These are phyloP conservation scores for Spinacia oleracea DNA, from an alignment of 179 eudicot genomes.

Conservation along the genomic window DNA sequence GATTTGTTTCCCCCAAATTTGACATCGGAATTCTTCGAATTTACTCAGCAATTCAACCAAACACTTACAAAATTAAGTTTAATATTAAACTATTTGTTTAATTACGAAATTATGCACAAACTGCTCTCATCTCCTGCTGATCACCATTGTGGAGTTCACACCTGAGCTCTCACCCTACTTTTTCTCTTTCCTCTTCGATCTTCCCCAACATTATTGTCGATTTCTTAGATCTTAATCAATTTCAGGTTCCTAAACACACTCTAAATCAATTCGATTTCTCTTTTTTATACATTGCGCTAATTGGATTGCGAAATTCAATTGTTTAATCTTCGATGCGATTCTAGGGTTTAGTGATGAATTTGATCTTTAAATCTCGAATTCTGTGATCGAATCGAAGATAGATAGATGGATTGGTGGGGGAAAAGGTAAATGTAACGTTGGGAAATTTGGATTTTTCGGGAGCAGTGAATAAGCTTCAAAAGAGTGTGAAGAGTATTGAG, in stretches of 20 bases:
- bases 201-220: not conserved
- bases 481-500: constrained; percentile 94
- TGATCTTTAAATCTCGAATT: constrained; percentile 19
- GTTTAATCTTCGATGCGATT: not conserved
- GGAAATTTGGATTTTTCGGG: constrained; percentile 87
- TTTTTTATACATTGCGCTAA: too few relatives aligned
- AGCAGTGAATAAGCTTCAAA: constrained; percentile 90
- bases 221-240: not conserved
- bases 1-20: too few relatives aligned
- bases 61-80: too few relatives aligned
- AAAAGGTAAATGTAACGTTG: constrained; percentile 71
- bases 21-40: too few relatives aligned
- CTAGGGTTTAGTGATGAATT: constrained; percentile 33
- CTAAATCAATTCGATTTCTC: constrained; percentile 2
- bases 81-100: too few relatives aligned
- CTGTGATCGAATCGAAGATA: not conserved
- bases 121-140: constrained; percentile 11
- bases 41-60: too few relatives aligned
- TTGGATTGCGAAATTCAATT: not conserved
- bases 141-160: constrained; percentile 13
- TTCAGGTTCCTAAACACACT: not conserved
- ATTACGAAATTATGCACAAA: too few relatives aligned
- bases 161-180: constrained; percentile 9
- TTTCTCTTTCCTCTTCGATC: constrained; percentile 8
- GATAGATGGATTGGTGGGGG: constrained; percentile 89